A percentile compares a stretch with the other conserved stretches of the same genome.
Evolutionary conservation across 148 eudicot species (phyloP).

Genomic region (Oxyria digyna): DNA sequence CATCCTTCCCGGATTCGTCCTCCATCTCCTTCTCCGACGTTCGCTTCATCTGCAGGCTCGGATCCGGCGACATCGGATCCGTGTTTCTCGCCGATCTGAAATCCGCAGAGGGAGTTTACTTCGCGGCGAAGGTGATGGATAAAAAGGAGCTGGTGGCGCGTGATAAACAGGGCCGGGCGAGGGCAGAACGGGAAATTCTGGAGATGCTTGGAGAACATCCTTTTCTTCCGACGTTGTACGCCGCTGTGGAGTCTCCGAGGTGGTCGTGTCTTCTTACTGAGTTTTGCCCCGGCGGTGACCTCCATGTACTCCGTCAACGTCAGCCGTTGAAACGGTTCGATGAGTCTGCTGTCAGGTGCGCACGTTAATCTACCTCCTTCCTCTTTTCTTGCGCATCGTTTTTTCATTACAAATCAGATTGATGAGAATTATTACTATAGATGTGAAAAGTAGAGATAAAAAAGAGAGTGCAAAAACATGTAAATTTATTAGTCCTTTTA

Average conservation of each 20-base stretch:
- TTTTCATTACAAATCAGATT: neutral
- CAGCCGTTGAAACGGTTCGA: slow-evolving; percentile 71
- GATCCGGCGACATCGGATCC: slow-evolving; percentile 88
- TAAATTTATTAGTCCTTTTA: too few relatives aligned
- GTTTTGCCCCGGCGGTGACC: slow-evolving; percentile 94
- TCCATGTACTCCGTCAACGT: slow-evolving; percentile 81
- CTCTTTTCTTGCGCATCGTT: neutral
- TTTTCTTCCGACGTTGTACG: slow-evolving; percentile 63
- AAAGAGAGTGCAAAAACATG: too few relatives aligned
- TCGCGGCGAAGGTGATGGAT: slow-evolving; percentile 93
- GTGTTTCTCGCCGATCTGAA: slow-evolving; percentile 72
- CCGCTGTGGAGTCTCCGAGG: slow-evolving; percentile 42
- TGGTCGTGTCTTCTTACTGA: slow-evolving; percentile 77
- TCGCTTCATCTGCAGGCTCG: slow-evolving; percentile 64
- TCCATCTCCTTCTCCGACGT: slow-evolving; percentile 47
- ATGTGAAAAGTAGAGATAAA: too few relatives aligned
- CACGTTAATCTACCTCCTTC: neutral
- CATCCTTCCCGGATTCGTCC: slow-evolving; percentile 17
- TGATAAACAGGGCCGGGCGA: slow-evolving; percentile 59
- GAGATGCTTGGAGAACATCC: slow-evolving; percentile 66
- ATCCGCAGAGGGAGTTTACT: slow-evolving; percentile 20
- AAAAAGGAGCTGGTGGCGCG: slow-evolving; percentile 50
- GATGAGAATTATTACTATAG: neutral
- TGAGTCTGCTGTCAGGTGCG: slow-evolving; percentile 79
- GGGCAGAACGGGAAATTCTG: slow-evolving; percentile 59